phyloP scores from a whole-genome alignment of 305 asterid species.

The Fraxinus sp. region DNA sequence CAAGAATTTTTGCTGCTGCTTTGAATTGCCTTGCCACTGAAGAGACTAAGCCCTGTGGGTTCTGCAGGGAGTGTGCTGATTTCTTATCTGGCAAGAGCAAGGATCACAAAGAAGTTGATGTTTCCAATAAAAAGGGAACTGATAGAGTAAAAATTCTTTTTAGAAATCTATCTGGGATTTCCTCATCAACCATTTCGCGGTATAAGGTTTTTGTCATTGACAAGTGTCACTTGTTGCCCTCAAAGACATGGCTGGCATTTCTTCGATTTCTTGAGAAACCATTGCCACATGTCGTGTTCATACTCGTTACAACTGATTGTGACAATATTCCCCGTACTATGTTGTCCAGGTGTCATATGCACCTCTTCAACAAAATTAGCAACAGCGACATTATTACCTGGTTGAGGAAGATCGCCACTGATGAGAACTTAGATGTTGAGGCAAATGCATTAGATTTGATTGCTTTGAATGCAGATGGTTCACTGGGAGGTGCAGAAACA shows the following conservation, averaged over 20 bases:
- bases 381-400: conserved; percentile 60
- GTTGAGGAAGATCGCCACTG: conserved; percentile 56
- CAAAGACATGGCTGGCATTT: conserved; percentile 76
- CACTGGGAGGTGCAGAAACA: conserved; percentile 86
- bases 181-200: conserved; percentile 35
- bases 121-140: conserved; percentile 62
- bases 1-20: conserved; percentile 76
- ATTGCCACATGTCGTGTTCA: conserved; percentile 53
- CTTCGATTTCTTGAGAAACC: conserved; percentile 74
- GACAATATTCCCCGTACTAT: conserved; percentile 73
- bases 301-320: conserved; percentile 67
- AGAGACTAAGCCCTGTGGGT: conserved; percentile 80
- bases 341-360: conserved; percentile 79
- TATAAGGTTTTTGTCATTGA: conserved; percentile 66
- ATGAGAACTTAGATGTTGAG: conserved; percentile 70
- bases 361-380: conserved; percentile 66
- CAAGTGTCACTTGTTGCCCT: conserved; percentile 81
- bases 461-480: conserved; percentile 82
- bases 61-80: conserved; percentile 70
- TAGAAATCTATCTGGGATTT: conserved; percentile 40
- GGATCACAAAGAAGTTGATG: conserved; percentile 63
- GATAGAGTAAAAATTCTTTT: conserved; percentile 48
- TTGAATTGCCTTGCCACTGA: conserved; percentile 79
- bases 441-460: conserved; percentile 78
- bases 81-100: conserved; percentile 66